phyloP scores from a whole-genome alignment of 305 asterid species.

The Rubia balearica region DNA sequence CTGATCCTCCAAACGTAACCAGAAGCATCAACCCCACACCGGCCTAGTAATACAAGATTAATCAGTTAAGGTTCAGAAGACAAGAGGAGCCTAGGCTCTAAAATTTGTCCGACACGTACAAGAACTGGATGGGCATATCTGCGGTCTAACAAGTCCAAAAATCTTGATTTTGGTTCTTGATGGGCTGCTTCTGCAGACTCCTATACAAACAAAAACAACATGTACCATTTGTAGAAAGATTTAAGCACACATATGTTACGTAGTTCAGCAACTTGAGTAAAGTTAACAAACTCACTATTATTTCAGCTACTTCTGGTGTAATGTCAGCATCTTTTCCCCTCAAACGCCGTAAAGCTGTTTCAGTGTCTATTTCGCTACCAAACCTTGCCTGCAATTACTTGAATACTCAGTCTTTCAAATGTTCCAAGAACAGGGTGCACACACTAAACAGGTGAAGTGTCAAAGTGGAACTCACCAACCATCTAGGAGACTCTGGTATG shows the following conservation, averaged over 20 bases:
- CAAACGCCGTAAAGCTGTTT: conserved; percentile 18
- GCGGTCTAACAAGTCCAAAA: conserved; percentile 20
- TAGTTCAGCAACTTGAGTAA: background rate
- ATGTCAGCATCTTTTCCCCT: conserved; percentile 29
- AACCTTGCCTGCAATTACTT: conserved; percentile 23
- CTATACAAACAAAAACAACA: conserved; percentile 16
- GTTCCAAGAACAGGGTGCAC: background rate
- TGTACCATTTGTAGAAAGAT: background rate
- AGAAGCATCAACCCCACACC: conserved; percentile 31
- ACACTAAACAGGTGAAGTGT: background rate
- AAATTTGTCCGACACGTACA: conserved; percentile 13
- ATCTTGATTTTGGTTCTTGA: conserved; percentile 16
- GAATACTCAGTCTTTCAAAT: background rate
- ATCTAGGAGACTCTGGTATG: conserved; percentile 33
- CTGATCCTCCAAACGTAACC: conserved; percentile 71
- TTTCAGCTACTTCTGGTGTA: conserved; percentile 29
- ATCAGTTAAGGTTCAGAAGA: background rate
- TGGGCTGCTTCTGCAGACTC: conserved; percentile 15
- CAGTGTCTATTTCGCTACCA: conserved; percentile 17
- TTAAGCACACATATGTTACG: background rate
- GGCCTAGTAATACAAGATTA: conserved; percentile 17
- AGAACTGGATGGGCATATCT: conserved; percentile 28
- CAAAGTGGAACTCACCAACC: conserved; percentile 26
- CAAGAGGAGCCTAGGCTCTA: background rate
- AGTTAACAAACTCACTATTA: conserved; percentile 16